Conservation (phyloP, 2,329 filamentous ascomycete genomes). For the Ceratocystis ficicola region DNA sequence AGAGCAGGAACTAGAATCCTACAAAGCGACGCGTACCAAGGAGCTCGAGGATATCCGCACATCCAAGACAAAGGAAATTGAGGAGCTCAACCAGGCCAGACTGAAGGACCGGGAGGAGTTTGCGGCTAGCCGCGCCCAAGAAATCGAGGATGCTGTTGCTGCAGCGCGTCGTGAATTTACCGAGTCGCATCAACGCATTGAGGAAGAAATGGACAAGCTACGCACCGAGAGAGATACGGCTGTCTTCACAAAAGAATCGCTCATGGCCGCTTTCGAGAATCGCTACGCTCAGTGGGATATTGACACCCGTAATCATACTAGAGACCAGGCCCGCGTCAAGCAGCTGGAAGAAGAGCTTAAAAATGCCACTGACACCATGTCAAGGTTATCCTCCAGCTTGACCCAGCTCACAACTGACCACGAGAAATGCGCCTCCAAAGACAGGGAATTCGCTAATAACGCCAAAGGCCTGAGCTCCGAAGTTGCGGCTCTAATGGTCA, state of each 20-base stretch:
- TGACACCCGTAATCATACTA: conserved; percentile 10
- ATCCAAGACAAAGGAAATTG: conserved; percentile 17
- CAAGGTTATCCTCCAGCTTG: conserved; percentile 4
- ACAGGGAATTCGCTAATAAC: conserved; percentile 13
- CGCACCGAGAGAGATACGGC: conserved; percentile 19
- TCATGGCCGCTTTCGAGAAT: conserved; percentile 19
- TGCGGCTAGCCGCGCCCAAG: not conserved
- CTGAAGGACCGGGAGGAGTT: conserved; percentile 10
- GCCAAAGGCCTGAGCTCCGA: conserved; percentile 17
- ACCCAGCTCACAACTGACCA: conserved; percentile 13
- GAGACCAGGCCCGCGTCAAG: conserved; percentile 1
- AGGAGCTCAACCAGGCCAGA: conserved; percentile 10
- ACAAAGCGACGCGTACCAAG: conserved; percentile 19
- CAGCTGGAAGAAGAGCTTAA: conserved; percentile 15
- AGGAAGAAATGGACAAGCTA: conserved; percentile 12
- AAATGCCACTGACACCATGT: conserved; percentile 8
- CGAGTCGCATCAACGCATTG: conserved; percentile 6
- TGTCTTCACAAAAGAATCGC: conserved; percentile 19
- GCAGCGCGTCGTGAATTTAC: conserved; percentile 10
- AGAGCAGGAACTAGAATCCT: conserved; percentile 19
- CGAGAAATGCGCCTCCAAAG: conserved; percentile 18
- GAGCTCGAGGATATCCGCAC: conserved; percentile 20
- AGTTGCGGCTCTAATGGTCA: conserved; percentile 19
- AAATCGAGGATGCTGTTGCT: conserved; percentile 16
- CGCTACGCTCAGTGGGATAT: conserved; percentile 20